Percentiles rank a stretch among this genome's conserved stretches.
phyloP scores from a whole-genome alignment of 2,329 filamentous ascomycete species.

The Colletotrichum tanaceti region DNA sequence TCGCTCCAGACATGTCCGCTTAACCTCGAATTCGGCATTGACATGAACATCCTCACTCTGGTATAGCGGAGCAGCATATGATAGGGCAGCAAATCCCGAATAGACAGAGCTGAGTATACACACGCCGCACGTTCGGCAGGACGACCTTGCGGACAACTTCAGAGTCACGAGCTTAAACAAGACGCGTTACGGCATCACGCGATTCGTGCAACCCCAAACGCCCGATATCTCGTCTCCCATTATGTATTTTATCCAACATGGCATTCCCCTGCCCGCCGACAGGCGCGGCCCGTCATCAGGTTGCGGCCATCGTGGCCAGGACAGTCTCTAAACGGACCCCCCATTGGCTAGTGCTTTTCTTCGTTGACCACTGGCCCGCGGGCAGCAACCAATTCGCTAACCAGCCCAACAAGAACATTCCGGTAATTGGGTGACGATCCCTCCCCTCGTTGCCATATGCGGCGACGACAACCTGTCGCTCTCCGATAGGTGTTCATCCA shows the following conservation, averaged over 20 bases:
- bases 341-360: no score
- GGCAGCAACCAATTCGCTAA: not conserved
- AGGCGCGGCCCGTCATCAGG: not conserved
- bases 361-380: no score
- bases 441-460: not conserved
- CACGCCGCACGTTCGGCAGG: not conserved
- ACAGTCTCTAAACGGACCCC: no score
- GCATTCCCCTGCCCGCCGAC: not conserved
- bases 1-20: not conserved
- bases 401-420: not conserved
- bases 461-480: not conserved
- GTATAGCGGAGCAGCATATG: not conserved
- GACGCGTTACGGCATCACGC: not conserved
- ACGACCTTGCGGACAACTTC: not conserved
- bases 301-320: not conserved
- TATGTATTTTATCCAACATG: not conserved
- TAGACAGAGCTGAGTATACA: not conserved
- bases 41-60: not conserved
- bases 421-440: not conserved
- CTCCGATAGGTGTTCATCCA: not conserved
- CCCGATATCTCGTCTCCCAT: not conserved
- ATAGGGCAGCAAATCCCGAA: not conserved
- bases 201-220: not conserved
- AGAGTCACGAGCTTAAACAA: not conserved
- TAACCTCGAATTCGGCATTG: not conserved